phyloP scores from a whole-genome alignment of 2,329 filamentous ascomycete genomes.

The Xylariaceae sp. region DNA sequence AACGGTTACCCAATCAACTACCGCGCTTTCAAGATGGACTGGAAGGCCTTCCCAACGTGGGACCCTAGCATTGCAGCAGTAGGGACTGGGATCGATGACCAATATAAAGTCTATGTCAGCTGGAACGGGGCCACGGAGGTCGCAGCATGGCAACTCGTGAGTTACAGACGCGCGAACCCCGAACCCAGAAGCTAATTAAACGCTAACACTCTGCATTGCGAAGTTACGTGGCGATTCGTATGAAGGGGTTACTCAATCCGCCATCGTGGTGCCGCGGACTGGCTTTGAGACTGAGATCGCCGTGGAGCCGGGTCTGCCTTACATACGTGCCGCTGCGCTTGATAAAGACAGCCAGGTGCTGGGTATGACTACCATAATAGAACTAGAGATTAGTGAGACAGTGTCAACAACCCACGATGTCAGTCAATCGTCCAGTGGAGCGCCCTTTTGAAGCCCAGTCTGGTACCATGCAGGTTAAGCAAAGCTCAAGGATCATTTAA shows the following conservation, averaged over 20 bases:
- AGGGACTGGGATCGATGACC: background rate
- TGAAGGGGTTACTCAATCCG: background rate
- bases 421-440: background rate
- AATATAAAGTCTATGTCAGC: constrained; percentile 20
- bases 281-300: constrained; percentile 26
- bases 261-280: background rate
- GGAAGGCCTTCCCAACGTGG: constrained; percentile 33
- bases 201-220: background rate
- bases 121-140: constrained; percentile 32
- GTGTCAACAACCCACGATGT: background rate
- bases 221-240: constrained; percentile 7
- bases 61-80: constrained; percentile 22
- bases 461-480: background rate
- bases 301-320: background rate
- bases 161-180: background rate
- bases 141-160: constrained; percentile 24
- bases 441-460: background rate
- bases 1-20: constrained; percentile 35
- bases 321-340: constrained; percentile 20
- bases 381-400: background rate
- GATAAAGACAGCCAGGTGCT: constrained; percentile 13
- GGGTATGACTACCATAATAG: constrained; percentile 13
- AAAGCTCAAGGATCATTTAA: no score
- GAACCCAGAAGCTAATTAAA: background rate
- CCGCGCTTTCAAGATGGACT: constrained; percentile 43